These are phyloP conservation scores for Yarrowia sp. DNA, from an alignment of 805 yeast species.

Conservation along the genomic window DNA sequence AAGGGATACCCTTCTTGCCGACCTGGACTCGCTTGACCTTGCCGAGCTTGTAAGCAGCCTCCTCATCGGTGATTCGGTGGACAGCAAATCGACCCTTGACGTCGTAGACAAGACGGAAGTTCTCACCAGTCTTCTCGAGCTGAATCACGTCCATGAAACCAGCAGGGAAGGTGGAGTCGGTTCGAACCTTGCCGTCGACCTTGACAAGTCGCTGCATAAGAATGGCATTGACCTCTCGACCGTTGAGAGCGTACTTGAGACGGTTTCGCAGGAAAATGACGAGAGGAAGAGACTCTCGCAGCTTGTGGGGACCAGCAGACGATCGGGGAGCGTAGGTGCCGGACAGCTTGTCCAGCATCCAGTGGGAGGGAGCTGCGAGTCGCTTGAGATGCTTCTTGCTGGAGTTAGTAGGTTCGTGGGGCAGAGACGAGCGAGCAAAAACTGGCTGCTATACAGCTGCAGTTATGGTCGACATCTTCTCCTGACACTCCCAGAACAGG, in stretches of 20 bases:
- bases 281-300: constrained; percentile 96
- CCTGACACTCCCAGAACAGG: constrained; percentile 15
- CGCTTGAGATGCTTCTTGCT: constrained; percentile 85
- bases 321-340: constrained; percentile 99
- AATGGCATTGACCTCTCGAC: constrained; percentile 98
- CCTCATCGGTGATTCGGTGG: constrained; percentile 99
- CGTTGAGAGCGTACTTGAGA: constrained; percentile 97
- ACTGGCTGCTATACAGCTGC: too few relatives aligned
- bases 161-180: constrained; percentile 97
- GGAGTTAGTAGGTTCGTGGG: constrained; percentile 10
- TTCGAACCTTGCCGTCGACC: constrained; percentile 99
- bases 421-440: not conserved
- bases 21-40: constrained; percentile 97
- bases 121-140: constrained; percentile 96
- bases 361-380: constrained; percentile 99
- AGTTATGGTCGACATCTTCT: not conserved
- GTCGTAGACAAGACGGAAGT: constrained; percentile 98
- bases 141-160: constrained; percentile 99
- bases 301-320: constrained; percentile 99
- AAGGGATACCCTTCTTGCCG: constrained; percentile 98
- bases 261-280: constrained; percentile 97
- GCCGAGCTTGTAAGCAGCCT: constrained; percentile 96
- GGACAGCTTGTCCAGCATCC: constrained; percentile 99
- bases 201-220: constrained; percentile 97
- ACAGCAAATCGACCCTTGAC: constrained; percentile 99